Percentiles rank a stretch among this genome's conserved stretches.
Conservation (phyloP, 441 rosid genomes). For the Pelargonium myrrhifolium region DNA sequence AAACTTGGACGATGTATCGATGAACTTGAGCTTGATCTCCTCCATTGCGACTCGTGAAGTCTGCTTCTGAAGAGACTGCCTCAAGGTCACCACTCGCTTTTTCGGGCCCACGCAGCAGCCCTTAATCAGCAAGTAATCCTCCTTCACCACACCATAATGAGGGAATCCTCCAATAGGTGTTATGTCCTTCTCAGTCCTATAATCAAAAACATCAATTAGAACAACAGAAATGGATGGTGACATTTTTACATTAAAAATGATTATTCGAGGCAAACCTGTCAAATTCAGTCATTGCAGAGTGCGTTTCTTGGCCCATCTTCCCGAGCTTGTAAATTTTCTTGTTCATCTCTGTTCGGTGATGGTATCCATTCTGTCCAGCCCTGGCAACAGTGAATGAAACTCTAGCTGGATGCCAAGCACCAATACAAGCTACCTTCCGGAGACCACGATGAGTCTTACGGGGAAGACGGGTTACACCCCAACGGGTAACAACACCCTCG, state of each 20-base stretch:
- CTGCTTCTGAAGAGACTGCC: slow-evolving; percentile 47
- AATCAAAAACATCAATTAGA: not conserved
- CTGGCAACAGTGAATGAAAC: slow-evolving; percentile 88
- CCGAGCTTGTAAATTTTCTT: slow-evolving; percentile 82
- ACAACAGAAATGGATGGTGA: not conserved
- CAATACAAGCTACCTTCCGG: slow-evolving; percentile 91
- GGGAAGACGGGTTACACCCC: slow-evolving; percentile 93
- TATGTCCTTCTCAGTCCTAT: slow-evolving; percentile 55
- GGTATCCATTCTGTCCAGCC: slow-evolving; percentile 95
- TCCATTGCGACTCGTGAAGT: slow-evolving; percentile 48
- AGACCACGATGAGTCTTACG: slow-evolving; percentile 95
- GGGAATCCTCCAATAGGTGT: slow-evolving; percentile 63
- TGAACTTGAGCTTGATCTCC: slow-evolving; percentile 46
- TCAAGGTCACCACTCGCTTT: slow-evolving; percentile 58
- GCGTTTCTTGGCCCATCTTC: slow-evolving; percentile 61
- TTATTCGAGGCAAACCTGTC: slow-evolving; percentile 44
- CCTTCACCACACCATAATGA: slow-evolving; percentile 52
- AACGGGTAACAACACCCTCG: slow-evolving; percentile 90
- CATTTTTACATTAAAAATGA: too few relatives aligned
- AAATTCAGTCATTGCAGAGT: slow-evolving; percentile 62
- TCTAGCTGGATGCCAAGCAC: slow-evolving; percentile 97
- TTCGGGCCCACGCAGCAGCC: slow-evolving; percentile 54
- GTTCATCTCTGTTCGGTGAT: slow-evolving; percentile 89
- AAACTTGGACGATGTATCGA: slow-evolving; percentile 38
- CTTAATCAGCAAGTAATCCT: slow-evolving; percentile 50